Evolutionary conservation across 2,329 filamentous ascomycete species (phyloP).

Genomic region (Aspergillus costaricaensis): DNA sequence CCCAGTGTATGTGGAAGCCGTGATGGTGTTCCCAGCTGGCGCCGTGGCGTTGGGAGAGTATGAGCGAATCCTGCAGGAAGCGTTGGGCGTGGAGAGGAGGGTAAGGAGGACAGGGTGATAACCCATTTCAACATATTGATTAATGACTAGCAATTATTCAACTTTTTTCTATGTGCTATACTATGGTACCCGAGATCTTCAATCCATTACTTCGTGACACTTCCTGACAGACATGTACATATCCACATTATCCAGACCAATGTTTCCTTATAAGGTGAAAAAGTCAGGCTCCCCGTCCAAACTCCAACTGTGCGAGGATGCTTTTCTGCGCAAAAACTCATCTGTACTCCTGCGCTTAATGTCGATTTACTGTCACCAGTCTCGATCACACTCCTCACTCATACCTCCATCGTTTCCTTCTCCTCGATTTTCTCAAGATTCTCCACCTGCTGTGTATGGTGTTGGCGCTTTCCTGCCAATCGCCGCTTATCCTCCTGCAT

Average conservation of each 20-base stretch:
- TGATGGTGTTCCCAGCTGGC: conserved; percentile 76
- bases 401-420: conserved; percentile 24
- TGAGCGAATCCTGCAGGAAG: conserved; percentile 58
- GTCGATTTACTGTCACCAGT: too few relatives aligned
- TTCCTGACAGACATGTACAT: neutral
- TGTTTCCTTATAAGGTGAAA: neutral
- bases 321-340: conserved; percentile 10
- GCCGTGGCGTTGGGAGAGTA: conserved; percentile 72
- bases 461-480: conserved; percentile 45
- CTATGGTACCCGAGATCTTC: neutral
- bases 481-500: conserved; percentile 58
- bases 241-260: neutral
- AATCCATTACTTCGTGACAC: neutral
- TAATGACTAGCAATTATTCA: neutral
- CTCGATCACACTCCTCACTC: neutral
- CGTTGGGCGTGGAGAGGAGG: conserved; percentile 37
- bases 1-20: conserved; percentile 64
- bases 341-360: neutral
- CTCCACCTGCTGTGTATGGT: conserved; percentile 18
- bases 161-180: neutral
- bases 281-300: neutral
- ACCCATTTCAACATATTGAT: neutral
- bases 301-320: conserved; percentile 13
- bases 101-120: conserved; percentile 17
- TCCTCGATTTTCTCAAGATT: conserved; percentile 18